Conservation (phyloP, 768 basidiomycete genomes). For the Leucocoprinus sp. region DNA sequence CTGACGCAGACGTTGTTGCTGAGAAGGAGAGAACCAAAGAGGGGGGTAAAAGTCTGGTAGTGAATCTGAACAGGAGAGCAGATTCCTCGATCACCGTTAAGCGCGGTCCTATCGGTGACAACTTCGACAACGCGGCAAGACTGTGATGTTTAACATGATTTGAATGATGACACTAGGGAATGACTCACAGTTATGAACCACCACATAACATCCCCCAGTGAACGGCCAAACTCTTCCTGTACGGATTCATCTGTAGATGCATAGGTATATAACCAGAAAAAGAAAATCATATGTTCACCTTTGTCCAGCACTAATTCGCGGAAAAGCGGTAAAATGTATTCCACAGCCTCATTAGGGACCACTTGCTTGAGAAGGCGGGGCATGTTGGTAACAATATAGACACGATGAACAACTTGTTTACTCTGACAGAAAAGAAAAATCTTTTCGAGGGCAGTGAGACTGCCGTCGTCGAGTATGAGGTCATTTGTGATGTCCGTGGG, state of each 20-base stretch:
- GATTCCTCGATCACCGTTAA: constrained; percentile 18
- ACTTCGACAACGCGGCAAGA: constrained; percentile 62
- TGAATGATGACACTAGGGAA: constrained; percentile 4
- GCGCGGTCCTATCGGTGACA: constrained; percentile 20
- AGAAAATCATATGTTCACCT: constrained; percentile 37
- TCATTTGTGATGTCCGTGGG: constrained; percentile 29
- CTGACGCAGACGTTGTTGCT: constrained; percentile 70
- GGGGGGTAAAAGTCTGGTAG: constrained; percentile 84
- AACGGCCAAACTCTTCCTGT: constrained; percentile 78
- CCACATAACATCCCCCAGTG: constrained; percentile 80
- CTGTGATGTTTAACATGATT: constrained; percentile 24
- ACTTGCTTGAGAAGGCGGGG: constrained; percentile 72
- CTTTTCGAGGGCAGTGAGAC: constrained; percentile 77
- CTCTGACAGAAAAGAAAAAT: constrained; percentile 87
- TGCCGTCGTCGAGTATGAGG: constrained; percentile 62
- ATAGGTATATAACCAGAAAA: constrained; percentile 3
- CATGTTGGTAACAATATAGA: constrained; percentile 80
- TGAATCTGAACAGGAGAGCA: constrained; percentile 46
- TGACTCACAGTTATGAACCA: constrained; percentile 74
- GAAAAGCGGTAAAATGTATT: constrained; percentile 90
- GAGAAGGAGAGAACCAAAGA: constrained; percentile 82
- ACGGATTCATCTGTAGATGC: constrained; percentile 63
- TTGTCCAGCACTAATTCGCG: constrained; percentile 79
- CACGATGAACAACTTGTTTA: constrained; percentile 49
- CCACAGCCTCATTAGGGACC: constrained; percentile 79